Percentiles rank a stretch among this genome's conserved stretches.
These are phyloP conservation scores for Saccharum hybrid DNA, from an alignment of 202 grass and related monocot genomes.

Conservation along the genomic window DNA sequence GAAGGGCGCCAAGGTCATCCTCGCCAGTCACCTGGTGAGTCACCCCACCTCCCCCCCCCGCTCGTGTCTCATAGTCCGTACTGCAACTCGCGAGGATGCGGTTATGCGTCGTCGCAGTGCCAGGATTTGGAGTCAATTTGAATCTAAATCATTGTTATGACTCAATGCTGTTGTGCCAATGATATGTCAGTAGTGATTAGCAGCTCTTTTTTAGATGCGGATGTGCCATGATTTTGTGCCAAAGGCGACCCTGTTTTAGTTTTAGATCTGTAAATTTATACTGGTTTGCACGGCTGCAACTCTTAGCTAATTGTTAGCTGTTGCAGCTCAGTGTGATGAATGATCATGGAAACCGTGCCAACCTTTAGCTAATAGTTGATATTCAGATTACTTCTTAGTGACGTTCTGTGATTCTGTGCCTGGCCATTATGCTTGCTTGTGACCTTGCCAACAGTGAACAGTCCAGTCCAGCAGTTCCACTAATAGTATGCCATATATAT, in stretches of 20 bases:
- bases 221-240: neutral
- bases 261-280: neutral
- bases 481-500: neutral
- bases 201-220: neutral
- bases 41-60: neutral
- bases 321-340: neutral
- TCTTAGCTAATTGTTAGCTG: neutral
- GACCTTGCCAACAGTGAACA: neutral
- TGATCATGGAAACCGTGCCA: neutral
- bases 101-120: neutral
- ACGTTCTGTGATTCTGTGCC: neutral
- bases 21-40: conserved; percentile 80
- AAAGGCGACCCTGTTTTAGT: neutral
- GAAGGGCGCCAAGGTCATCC: conserved; percentile 78
- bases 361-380: neutral
- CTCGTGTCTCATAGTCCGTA: neutral
- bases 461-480: neutral
- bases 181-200: neutral
- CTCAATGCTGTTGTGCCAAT: neutral
- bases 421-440: neutral
- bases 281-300: neutral
- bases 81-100: neutral
- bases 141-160: neutral
- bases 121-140: neutral
- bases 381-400: neutral